Base-by-base conservation (phyloP, 2,329 filamentous ascomycete genomes). In the Cladosporium sp. region DNA sequence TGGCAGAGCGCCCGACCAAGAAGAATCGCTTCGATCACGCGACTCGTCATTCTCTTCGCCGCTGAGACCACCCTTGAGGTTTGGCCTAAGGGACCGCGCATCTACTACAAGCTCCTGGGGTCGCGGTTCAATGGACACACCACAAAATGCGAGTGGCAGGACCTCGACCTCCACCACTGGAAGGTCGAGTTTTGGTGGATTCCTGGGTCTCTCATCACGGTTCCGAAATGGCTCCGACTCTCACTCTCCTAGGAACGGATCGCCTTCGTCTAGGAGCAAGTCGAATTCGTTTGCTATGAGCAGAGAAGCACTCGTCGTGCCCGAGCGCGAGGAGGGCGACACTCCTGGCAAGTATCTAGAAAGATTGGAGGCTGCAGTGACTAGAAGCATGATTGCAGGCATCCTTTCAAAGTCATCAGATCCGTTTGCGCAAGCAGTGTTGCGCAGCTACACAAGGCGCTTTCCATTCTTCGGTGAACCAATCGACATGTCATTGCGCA, bases 381-480 rank as follows among this genome's bases (percentile, higher is more conserved):
- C 84, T 34, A 84, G 88, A 51, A 88, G 90, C 56, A 80, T 87
- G 47, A 91, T 99, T 59, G 91, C 90, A 12, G 88, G 86, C 41
- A 83, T 89, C 13, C 73, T 99, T 20, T 92, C 89, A 15, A 95
- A 95, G 64, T 88, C 84, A n/a, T 81, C 82, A 2, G 92, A 99
- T 61, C 72, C 84, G 0, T 99, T 97, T 67, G 88, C 85, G 41
- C 82, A 84, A 53, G 83, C 88, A 1, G 90, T 95, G 3, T 70
- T 99, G 50, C 83, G 92, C 54, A 96, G 92, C 64, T 97, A 96
- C 64, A 97, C 97, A 86, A 84, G 92, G 47, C 86, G 86, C 17
- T 97, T 97, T 68, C 84, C 85, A 47, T 97, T 97, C 71, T 97
- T 96, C 62, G 91, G 89, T 22, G 92, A 97, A 61, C 93, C 93